phyloP scores from a whole-genome alignment of 805 yeast species.

The Monosporozyma yasuniensis region DNA sequence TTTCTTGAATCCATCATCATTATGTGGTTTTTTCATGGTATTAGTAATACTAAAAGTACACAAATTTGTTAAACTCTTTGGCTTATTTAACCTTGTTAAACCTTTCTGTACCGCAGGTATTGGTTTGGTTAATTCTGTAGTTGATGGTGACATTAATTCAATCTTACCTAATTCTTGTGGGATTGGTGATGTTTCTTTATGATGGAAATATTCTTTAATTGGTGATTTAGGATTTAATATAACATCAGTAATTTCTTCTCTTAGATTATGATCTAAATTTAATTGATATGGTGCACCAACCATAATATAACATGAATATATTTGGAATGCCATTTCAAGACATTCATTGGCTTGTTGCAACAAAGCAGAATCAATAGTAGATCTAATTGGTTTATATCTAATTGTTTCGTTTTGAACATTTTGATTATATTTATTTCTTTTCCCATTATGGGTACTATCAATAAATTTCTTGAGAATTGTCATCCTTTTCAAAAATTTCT shows the following conservation, averaged over 20 bases:
- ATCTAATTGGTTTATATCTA: constrained; percentile 18
- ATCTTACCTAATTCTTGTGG: neutral
- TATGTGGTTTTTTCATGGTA: too few relatives aligned
- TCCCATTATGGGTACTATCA: constrained; percentile 16
- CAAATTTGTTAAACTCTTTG: neutral
- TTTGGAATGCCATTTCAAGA: constrained; percentile 50
- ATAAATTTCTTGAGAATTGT: constrained; percentile 35
- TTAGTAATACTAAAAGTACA: too few relatives aligned
- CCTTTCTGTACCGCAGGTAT: neutral
- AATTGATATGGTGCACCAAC: constrained; percentile 60
- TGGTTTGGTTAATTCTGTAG: constrained; percentile 2
- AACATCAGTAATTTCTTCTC: constrained; percentile 35
- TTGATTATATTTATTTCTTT: constrained; percentile 2
- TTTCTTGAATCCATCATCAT: neutral
- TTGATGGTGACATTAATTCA: neutral
- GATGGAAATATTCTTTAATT: neutral
- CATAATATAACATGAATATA: constrained; percentile 58
- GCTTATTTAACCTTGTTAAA: constrained; percentile 3
- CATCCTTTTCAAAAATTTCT: constrained; percentile 42
- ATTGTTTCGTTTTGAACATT: too few relatives aligned
- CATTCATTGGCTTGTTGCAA: constrained; percentile 44
- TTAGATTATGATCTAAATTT: constrained; percentile 52
- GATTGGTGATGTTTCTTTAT: constrained; percentile 2
- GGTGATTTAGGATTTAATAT: constrained; percentile 36
- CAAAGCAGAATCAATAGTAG: constrained; percentile 33